A percentile compares a stretch with the other conserved stretches of the same genome.
Evolutionary conservation across 768 basidiomycete genomes (phyloP).

Genomic region (Panellus pusillus): DNA sequence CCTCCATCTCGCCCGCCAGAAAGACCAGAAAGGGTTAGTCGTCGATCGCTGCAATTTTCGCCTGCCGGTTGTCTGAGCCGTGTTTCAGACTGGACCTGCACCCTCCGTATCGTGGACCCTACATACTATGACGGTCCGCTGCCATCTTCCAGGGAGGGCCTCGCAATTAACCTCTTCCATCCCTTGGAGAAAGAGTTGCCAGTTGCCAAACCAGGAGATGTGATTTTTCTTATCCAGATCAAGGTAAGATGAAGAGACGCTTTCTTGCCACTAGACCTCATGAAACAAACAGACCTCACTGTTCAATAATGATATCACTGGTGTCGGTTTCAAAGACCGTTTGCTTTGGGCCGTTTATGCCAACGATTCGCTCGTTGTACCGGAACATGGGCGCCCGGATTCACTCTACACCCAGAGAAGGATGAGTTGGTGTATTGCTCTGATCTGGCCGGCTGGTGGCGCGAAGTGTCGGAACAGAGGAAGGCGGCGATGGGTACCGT

Average conservation of each 20-base stretch:
- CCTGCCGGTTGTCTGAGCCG: not conserved
- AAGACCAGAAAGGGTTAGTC: constrained; percentile 23
- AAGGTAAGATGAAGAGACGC: constrained; percentile 38
- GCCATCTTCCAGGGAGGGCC: constrained; percentile 22
- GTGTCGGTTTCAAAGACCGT: constrained; percentile 42
- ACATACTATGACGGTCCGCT: constrained; percentile 39
- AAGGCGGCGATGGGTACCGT: constrained; percentile 13
- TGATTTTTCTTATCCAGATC: constrained; percentile 50
- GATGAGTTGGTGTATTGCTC: constrained; percentile 46
- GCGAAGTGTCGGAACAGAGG: constrained; percentile 28
- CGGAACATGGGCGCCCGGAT: constrained; percentile 38
- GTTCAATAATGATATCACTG: constrained; percentile 32
- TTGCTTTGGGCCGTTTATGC: constrained; percentile 60
- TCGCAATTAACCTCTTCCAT: constrained; percentile 53
- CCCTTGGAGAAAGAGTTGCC: constrained; percentile 51
- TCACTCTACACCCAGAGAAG: constrained; percentile 37
- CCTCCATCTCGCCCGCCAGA: not conserved
- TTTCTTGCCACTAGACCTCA: not conserved
- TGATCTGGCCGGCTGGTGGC: constrained; percentile 53
- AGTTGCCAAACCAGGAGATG: constrained; percentile 43
- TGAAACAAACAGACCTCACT: not conserved
- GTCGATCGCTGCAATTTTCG: not conserved
- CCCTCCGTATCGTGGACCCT: constrained; percentile 52
- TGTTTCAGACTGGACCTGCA: constrained; percentile 46
- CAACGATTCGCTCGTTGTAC: constrained; percentile 24